A percentile compares a stretch with the other conserved stretches of the same genome.
Conservation (phyloP, 2,329 filamentous ascomycete genomes). For the Xylaria sp. region DNA sequence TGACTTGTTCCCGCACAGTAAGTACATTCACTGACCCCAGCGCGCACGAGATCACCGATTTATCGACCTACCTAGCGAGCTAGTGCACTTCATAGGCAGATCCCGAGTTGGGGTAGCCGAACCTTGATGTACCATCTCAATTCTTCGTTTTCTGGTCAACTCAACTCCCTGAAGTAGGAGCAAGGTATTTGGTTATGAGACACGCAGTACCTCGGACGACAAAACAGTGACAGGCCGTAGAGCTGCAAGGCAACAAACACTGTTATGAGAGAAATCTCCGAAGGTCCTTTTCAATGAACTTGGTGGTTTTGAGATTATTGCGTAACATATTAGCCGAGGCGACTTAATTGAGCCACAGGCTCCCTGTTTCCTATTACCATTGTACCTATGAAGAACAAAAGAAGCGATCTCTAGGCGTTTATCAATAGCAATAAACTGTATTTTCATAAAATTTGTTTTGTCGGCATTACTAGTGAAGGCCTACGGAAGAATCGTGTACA, state of each 20-base stretch:
- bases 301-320: no score
- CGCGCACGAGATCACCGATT: background rate
- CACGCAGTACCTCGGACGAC: background rate
- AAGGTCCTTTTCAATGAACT: no score
- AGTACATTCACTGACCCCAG: background rate
- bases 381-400: no score
- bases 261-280: background rate
- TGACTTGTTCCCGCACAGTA: background rate
- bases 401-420: no score
- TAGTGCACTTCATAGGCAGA: no score
- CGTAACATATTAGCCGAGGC: no score
- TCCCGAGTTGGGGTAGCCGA: no score
- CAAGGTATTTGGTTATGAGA: no score
- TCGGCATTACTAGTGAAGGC: background rate
- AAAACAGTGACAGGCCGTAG: background rate
- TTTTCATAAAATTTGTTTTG: background rate
- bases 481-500: background rate
- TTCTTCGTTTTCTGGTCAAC: background rate
- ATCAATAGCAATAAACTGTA: background rate
- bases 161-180: no score
- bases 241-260: background rate
- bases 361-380: no score
- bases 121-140: background rate
- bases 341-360: no score
- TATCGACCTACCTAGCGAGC: background rate